These are phyloP conservation scores for Pichia rugopelliculosa DNA, from an alignment of 805 yeast genomes.

Conservation along the genomic window DNA sequence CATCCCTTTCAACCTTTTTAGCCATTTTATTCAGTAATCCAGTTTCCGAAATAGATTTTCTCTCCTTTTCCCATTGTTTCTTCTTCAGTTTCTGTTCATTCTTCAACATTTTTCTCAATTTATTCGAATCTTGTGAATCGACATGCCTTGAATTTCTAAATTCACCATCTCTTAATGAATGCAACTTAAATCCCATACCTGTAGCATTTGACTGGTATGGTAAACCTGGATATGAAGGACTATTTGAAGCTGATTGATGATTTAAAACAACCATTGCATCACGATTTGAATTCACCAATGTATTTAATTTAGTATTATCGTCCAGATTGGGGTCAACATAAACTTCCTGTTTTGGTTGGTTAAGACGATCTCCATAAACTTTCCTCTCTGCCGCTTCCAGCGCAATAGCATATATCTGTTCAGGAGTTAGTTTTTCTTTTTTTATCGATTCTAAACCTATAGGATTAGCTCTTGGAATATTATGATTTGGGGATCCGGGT, in stretches of 20 bases:
- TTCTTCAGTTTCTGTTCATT: constrained; percentile 20
- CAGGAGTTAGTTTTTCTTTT: constrained; percentile 28
- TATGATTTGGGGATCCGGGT: background rate
- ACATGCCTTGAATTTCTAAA: constrained; percentile 6
- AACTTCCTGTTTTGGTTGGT: background rate
- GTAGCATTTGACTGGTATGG: constrained; percentile 23
- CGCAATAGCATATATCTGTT: constrained; percentile 50
- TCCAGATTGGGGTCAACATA: constrained; percentile 14
- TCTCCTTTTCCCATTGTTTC: constrained; percentile 19
- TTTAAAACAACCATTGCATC: background rate
- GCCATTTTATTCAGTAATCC: background rate
- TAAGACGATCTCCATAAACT: constrained; percentile 39
- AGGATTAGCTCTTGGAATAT: background rate
- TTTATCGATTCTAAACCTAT: background rate
- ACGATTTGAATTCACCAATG: constrained; percentile 14
- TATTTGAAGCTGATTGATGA: background rate
- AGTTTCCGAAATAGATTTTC: constrained; percentile 17
- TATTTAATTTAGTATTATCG: constrained; percentile 23
- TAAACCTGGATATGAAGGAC: constrained; percentile 3
- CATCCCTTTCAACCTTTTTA: constrained; percentile 13
- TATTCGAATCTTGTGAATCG: constrained; percentile 4
- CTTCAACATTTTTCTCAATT: constrained; percentile 17
- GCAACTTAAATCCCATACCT: constrained; percentile 25
- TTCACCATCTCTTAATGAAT: constrained; percentile 23
- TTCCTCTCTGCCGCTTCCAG: constrained; percentile 47